Evolutionary conservation across 345 rosid genomes (phyloP).

Genomic region (Mallotus nudiflorus): DNA sequence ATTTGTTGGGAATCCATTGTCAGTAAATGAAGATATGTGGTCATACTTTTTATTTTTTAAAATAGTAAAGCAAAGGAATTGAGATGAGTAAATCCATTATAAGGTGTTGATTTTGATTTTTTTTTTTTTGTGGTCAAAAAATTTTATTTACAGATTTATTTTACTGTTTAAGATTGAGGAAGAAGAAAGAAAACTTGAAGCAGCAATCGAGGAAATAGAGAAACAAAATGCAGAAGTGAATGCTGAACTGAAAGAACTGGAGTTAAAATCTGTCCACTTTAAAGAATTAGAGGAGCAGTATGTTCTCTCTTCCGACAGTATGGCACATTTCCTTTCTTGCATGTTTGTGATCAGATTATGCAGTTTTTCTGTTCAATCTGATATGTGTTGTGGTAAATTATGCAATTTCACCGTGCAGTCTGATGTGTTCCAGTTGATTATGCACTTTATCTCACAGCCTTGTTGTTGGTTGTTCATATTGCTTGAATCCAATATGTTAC

Average conservation of each 20-base stretch:
- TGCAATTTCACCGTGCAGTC: no score
- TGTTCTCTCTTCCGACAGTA: slow-evolving; percentile 28
- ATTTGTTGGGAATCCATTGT: background rate
- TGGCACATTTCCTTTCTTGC: background rate
- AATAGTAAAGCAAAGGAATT: no score
- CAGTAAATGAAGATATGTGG: background rate
- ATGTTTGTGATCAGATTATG: background rate
- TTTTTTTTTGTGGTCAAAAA: slow-evolving; percentile 6
- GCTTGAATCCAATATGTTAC: slow-evolving; percentile 30
- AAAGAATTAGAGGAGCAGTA: slow-evolving; percentile 93
- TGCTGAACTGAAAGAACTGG: slow-evolving; percentile 76
- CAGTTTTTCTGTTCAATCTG: background rate
- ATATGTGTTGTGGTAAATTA: no score
- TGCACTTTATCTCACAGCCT: background rate
- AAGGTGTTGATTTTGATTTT: no score
- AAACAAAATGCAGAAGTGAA: slow-evolving; percentile 69
- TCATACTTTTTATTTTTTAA: no score
- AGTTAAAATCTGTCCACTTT: slow-evolving; percentile 72
- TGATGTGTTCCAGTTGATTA: background rate
- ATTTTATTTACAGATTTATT: slow-evolving; percentile 18
- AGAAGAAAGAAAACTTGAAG: slow-evolving; percentile 90
- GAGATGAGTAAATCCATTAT: no score
- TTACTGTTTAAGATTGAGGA: slow-evolving; percentile 71
- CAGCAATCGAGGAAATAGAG: slow-evolving; percentile 78
- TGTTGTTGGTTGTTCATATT: slow-evolving; percentile 6